Percentiles rank a stretch among this genome's conserved stretches.
These are phyloP conservation scores for Linanthus parryae DNA, from an alignment of 148 eudicot species.

Conservation along the genomic window DNA sequence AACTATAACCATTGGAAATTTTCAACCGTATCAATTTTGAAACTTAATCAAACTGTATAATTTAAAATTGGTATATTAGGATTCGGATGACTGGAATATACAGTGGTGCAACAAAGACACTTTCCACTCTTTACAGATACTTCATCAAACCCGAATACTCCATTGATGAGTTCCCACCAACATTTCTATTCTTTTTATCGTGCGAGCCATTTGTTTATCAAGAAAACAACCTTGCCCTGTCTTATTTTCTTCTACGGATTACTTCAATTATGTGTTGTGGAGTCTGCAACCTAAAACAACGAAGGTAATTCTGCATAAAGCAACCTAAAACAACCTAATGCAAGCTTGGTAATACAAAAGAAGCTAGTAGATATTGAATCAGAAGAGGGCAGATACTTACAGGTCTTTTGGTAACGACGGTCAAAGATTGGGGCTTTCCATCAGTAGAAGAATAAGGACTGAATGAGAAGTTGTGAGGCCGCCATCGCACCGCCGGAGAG, in stretches of 20 bases:
- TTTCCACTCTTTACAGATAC: too few relatives aligned
- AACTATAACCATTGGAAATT: too few relatives aligned
- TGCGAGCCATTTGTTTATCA: not conserved
- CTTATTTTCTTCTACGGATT: not conserved
- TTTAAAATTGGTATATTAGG: too few relatives aligned
- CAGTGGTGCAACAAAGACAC: too few relatives aligned
- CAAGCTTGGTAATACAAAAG: not conserved
- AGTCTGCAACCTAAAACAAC: too few relatives aligned
- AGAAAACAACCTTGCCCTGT: not conserved
- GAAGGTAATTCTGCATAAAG: too few relatives aligned
- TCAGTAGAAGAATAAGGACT: slow-evolving; percentile 34
- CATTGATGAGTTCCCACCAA: too few relatives aligned
- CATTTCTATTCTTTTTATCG: not conserved
- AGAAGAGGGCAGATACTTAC: slow-evolving; percentile 29
- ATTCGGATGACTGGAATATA: too few relatives aligned
- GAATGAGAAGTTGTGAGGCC: slow-evolving; percentile 46
- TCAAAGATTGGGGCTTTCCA: slow-evolving; percentile 28
- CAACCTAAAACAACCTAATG: too few relatives aligned
- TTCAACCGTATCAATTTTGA: too few relatives aligned
- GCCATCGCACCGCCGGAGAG: slow-evolving; percentile 26
- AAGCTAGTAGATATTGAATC: not conserved
- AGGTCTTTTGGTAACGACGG: slow-evolving; percentile 47
- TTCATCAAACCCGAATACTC: too few relatives aligned
- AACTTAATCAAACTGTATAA: too few relatives aligned
- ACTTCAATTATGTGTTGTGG: not conserved